A percentile compares a stretch with the other conserved stretches of the same genome.
Conservation (phyloP, 2,329 filamentous ascomycete species). For the Cordyceps militaris region DNA sequence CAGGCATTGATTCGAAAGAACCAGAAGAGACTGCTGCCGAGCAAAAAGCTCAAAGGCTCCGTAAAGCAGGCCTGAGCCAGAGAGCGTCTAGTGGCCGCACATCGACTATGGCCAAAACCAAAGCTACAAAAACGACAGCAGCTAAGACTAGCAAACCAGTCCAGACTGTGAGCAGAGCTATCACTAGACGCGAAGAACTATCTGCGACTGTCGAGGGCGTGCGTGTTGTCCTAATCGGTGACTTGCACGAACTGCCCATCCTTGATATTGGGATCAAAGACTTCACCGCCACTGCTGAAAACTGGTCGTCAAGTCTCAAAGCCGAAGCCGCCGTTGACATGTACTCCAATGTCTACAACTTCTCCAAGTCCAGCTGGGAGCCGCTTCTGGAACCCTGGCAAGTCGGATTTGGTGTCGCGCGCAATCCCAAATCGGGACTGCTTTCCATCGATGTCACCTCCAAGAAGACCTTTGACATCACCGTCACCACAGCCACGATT, state of each 20-base stretch:
- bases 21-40: conserved; percentile 35
- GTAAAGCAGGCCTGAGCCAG: conserved; percentile 42
- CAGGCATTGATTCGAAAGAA: conserved; percentile 50
- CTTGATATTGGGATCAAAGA: conserved; percentile 89
- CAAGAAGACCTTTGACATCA: conserved; percentile 84
- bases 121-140: conserved; percentile 30
- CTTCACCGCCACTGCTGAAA: conserved; percentile 75
- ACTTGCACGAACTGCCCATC: conserved; percentile 90
- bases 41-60: conserved; percentile 49
- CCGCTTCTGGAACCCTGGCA: conserved; percentile 95
- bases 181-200: conserved; percentile 60
- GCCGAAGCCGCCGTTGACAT: conserved; percentile 88
- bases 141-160: conserved; percentile 21
- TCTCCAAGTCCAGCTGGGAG: conserved; percentile 98
- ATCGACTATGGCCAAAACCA: conserved; percentile 44
- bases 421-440: conserved; percentile 65
- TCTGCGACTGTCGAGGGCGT: conserved; percentile 82
- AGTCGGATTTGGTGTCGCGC: conserved; percentile 82
- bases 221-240: conserved; percentile 88
- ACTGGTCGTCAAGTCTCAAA: conserved; percentile 85
- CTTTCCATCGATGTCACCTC: conserved; percentile 82
- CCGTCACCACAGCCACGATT: conserved; percentile 87
- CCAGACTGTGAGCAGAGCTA: conserved; percentile 10
- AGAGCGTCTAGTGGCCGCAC: conserved; percentile 50
- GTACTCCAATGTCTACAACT: conserved; percentile 97